These are phyloP conservation scores for Botrytis galanthina DNA, from an alignment of 2,329 filamentous ascomycete genomes.

Conservation along the genomic window DNA sequence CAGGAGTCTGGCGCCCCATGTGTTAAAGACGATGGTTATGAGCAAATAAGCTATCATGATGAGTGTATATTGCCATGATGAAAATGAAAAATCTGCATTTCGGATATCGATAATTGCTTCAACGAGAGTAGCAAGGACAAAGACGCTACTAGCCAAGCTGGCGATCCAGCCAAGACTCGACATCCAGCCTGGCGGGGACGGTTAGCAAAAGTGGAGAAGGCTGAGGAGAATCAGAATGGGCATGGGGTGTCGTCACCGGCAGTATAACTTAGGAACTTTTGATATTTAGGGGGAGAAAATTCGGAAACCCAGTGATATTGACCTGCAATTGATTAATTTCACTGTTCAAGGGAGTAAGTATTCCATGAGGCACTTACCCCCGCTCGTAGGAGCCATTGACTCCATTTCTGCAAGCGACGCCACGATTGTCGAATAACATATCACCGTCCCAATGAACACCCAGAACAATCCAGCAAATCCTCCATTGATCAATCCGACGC, in stretches of 20 bases:
- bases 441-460: conserved; percentile 40
- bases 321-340: conserved; percentile 45
- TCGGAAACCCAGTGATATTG: conserved; percentile 60
- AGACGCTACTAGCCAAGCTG: conserved; percentile 43
- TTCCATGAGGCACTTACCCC: conserved; percentile 20
- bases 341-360: not conserved
- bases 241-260: conserved; percentile 37
- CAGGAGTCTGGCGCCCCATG: conserved; percentile 42
- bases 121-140: conserved; percentile 46
- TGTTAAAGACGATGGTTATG: conserved; percentile 47
- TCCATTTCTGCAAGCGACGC: conserved; percentile 35
- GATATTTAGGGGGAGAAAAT: conserved; percentile 48
- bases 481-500: conserved; percentile 37
- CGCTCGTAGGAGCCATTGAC: conserved; percentile 32
- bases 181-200: conserved; percentile 44
- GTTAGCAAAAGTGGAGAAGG: not conserved
- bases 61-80: conserved; percentile 46
- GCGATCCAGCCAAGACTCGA: conserved; percentile 48
- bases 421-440: conserved; percentile 36
- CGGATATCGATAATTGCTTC: conserved; percentile 42
- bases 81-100: conserved; percentile 38
- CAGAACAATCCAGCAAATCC: conserved; percentile 42
- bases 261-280: conserved; percentile 54
- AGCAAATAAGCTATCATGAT: conserved; percentile 44
- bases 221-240: not conserved